A percentile compares a stretch with the other conserved stretches of the same genome.
These are phyloP conservation scores for Echites panduratus DNA, from an alignment of 257 asterid species.

Conservation along the genomic window DNA sequence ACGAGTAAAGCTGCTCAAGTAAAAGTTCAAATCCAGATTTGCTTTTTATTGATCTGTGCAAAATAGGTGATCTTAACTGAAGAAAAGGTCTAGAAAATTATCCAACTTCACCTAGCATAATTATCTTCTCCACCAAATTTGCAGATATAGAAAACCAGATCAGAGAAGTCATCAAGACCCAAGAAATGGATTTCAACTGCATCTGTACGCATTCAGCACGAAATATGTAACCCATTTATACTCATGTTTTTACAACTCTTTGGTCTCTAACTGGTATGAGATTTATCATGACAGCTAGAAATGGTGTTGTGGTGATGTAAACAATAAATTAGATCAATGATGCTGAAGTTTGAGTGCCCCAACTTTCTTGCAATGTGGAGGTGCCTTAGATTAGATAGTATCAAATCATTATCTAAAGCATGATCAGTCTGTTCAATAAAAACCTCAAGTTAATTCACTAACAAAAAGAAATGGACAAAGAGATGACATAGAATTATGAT, in stretches of 20 bases:
- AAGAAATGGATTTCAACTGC: not conserved
- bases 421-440: not conserved
- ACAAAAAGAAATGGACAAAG: not conserved
- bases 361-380: not conserved
- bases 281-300: not conserved
- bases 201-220: not conserved
- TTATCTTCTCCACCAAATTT: not conserved
- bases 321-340: not conserved
- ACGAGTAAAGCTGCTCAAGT: not conserved
- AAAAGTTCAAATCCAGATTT: not conserved
- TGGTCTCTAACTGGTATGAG: not conserved
- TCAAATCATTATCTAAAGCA: not conserved
- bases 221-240: not conserved
- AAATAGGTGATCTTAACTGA: not conserved
- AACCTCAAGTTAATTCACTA: not conserved
- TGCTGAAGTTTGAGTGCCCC: not conserved
- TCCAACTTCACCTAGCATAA: not conserved
- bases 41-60: not conserved
- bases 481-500: not conserved
- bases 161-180: not conserved
- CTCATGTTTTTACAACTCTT: not conserved
- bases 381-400: not conserved
- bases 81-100: not conserved
- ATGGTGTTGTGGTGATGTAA: not conserved
- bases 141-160: not conserved